These are phyloP conservation scores for Eucalyptus pauciflora DNA, from an alignment of 345 rosid genomes.

Conservation along the genomic window DNA sequence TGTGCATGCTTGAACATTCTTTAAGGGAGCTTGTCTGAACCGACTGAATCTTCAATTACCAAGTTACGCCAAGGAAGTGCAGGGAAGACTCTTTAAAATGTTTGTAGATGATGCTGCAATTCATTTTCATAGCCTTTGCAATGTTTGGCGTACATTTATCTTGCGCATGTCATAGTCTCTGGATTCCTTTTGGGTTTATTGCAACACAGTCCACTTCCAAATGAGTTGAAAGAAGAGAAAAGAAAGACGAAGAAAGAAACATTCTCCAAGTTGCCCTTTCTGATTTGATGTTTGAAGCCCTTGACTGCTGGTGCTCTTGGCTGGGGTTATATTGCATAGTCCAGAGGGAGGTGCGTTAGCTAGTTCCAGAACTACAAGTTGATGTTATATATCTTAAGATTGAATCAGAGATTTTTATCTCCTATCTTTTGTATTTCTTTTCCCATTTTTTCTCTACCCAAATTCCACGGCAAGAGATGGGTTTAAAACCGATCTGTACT, in stretches of 20 bases:
- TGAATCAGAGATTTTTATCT: neutral
- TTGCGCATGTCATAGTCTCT: neutral
- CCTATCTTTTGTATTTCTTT: neutral
- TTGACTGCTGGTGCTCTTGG: neutral
- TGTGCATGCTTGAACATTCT: neutral
- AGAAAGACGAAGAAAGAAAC: neutral
- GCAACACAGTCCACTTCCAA: neutral
- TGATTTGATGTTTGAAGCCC: neutral
- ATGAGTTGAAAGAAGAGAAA: neutral
- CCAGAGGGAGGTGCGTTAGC: neutral
- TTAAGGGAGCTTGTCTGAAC: neutral
- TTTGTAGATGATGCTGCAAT: neutral
- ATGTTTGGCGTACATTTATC: neutral
- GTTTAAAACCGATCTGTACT: neutral
- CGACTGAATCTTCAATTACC: neutral
- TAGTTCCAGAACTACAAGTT: neutral
- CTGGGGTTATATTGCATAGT: neutral
- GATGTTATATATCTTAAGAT: neutral
- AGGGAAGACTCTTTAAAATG: neutral
- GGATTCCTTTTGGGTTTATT: neutral
- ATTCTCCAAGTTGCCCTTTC: neutral
- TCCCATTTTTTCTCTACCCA: neutral
- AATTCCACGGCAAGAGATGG: neutral
- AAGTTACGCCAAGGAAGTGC: neutral
- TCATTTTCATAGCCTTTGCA: neutral